Evolutionary conservation across 2,329 filamentous ascomycete genomes (phyloP).

Genomic region (Botrytis porri): DNA sequence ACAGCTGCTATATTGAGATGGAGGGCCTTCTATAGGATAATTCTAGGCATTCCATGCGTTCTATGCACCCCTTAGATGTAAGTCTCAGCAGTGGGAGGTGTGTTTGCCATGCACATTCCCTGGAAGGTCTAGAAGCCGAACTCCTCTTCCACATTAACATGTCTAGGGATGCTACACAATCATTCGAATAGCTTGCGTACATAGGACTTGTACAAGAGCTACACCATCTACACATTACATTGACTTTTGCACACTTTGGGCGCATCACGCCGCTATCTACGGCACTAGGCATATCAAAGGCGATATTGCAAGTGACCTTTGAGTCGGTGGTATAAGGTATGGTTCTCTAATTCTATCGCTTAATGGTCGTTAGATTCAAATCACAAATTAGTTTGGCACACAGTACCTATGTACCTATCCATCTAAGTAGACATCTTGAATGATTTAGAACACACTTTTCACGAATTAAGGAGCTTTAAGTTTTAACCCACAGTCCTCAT

Average conservation of each 20-base stretch:
- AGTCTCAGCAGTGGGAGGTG: neutral
- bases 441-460: neutral
- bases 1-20: neutral
- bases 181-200: neutral
- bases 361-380: neutral
- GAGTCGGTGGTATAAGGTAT: neutral
- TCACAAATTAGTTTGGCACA: neutral
- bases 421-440: neutral
- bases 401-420: neutral
- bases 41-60: neutral
- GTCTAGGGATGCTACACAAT: neutral
- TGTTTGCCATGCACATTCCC: neutral
- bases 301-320: neutral
- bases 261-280: neutral
- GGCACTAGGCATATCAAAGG: neutral
- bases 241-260: neutral
- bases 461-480: neutral
- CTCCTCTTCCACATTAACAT: neutral
- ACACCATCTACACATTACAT: neutral
- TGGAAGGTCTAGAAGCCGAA: conserved; percentile 1
- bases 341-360: neutral
- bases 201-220: neutral
- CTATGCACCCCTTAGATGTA: conserved; percentile 2
- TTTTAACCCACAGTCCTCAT: neutral
- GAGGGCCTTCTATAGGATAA: neutral